These are phyloP conservation scores for Closterium sp. DNA, from an alignment of 139 green algal genomes.

Conservation along the genomic window DNA sequence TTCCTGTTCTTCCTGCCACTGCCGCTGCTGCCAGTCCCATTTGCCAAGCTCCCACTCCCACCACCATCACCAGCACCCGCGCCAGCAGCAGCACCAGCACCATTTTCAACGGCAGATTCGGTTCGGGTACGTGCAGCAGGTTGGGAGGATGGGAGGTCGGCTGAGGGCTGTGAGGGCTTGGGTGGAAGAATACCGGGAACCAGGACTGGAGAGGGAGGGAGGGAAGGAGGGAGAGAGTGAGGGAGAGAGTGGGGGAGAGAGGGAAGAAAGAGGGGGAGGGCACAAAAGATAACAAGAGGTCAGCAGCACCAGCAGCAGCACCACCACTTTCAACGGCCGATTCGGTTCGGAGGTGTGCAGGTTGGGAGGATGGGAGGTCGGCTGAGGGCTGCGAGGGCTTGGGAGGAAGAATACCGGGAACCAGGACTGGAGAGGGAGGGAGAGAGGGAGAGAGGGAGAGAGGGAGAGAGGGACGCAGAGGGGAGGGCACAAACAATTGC, in stretches of 20 bases:
- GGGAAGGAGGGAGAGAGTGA: background rate
- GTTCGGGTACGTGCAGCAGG: background rate
- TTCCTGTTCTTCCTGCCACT: background rate
- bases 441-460: background rate
- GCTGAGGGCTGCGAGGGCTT: background rate
- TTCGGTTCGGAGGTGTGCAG: background rate
- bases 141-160: background rate
- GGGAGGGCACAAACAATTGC: background rate
- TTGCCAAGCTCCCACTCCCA: background rate
- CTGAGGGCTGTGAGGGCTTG: background rate
- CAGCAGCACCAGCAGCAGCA: no score
- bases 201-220: background rate
- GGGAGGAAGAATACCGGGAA: background rate
- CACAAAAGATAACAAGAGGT: no score
- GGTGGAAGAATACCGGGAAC: background rate
- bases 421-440: background rate
- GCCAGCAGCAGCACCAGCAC: no score
- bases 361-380: background rate
- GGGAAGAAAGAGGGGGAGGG: no score
- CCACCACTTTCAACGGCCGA: background rate
- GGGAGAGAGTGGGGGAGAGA: background rate
- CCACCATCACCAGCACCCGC: background rate
- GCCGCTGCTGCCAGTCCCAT: background rate
- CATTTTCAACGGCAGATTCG: background rate
- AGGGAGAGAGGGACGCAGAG: background rate